A percentile compares a stretch with the other conserved stretches of the same genome.
These are phyloP conservation scores for Xeromyces bisporus DNA, from an alignment of 495 filamentous ascomycete species.

Conservation along the genomic window DNA sequence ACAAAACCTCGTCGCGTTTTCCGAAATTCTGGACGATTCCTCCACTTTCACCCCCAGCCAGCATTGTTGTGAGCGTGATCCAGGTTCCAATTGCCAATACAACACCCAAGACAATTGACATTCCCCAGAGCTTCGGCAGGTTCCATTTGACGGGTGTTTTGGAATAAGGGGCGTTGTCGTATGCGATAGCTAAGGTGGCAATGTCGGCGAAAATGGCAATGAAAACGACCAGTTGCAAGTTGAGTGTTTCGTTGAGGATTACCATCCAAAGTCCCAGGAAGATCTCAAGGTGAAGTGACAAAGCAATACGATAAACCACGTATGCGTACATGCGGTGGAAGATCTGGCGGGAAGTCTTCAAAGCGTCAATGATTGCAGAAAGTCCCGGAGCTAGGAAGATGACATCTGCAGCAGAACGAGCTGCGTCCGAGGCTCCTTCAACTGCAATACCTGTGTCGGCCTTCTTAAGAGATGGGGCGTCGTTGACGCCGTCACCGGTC, in stretches of 20 bases:
- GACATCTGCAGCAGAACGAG: constrained; percentile 83
- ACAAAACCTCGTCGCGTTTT: constrained; percentile 63
- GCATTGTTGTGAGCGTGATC: constrained; percentile 68
- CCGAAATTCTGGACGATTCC: constrained; percentile 83
- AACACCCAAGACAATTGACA: constrained; percentile 66
- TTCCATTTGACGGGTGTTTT: constrained; percentile 88
- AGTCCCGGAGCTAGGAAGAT: constrained; percentile 85
- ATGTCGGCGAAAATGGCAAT: constrained; percentile 92
- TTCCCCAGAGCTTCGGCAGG: constrained; percentile 79
- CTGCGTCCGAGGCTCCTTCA: constrained; percentile 84
- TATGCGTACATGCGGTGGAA: constrained; percentile 97
- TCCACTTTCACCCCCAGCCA: constrained; percentile 43
- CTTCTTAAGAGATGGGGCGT: constrained; percentile 91
- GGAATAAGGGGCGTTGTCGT: constrained; percentile 82
- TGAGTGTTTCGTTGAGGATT: constrained; percentile 64
- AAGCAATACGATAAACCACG: constrained; percentile 86
- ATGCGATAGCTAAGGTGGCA: constrained; percentile 82
- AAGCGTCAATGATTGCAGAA: constrained; percentile 79
- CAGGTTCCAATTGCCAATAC: constrained; percentile 70
- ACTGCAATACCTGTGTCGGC: constrained; percentile 79
- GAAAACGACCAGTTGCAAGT: constrained; percentile 76
- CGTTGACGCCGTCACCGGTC: constrained; percentile 97
- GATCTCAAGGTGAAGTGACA: constrained; percentile 78
- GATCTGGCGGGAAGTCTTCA: constrained; percentile 88
- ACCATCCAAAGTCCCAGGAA: constrained; percentile 86